Evolutionary conservation across 2,329 filamentous ascomycete genomes (phyloP), one percentile per base, ranked within the genome.

Genomic region (Fusarium sp.): DNA sequence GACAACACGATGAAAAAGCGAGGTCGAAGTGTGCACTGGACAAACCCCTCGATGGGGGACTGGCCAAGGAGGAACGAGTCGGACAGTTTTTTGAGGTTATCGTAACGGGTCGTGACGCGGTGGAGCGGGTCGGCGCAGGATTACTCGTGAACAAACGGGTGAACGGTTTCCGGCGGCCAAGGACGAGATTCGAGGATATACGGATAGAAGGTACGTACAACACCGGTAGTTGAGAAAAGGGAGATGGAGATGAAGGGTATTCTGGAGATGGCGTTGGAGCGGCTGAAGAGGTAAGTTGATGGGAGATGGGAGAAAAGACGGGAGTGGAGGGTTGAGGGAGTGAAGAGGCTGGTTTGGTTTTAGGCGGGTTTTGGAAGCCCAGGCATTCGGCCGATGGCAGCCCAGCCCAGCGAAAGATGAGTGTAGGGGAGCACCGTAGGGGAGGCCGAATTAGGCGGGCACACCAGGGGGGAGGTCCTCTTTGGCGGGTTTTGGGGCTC

Each of bases 11-110:
- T 48, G 58, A 36, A 22, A 45, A 31, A 55, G 24, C 59, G 48
- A 61, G 45, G 44, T 61, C 39, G 55, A 48, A 65, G 42, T 46
- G 55, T 52, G 53, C 56, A 69, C 56, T 61, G 55, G 64, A 66
- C 63, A 71, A 71, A 70, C 68, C 68, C 68, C 68, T 71, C 68
- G 68, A 71, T 69, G 68, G 68, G 68, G 68, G 68, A 62, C 64
- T 69, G 68, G 64, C 53, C 68, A 57, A 62, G 55, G 52, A 52
- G 51, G 31, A 65, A 34, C 68, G 68, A 64, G 68, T 71, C 68
- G 68, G 52, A 43, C 59, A 71, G 55, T 42, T 45, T 66, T 71
- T 66, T 50, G 63, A 69, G 68, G 59, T 49, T 71, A 71, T 71
- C 68, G 68, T 71, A 71, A 71, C 59, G 68, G 68, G 45, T 71